Percentiles rank a stretch among this genome's conserved stretches.
Conservation (phyloP, 176 grass and related monocot species). For the Phragmites australis region DNA sequence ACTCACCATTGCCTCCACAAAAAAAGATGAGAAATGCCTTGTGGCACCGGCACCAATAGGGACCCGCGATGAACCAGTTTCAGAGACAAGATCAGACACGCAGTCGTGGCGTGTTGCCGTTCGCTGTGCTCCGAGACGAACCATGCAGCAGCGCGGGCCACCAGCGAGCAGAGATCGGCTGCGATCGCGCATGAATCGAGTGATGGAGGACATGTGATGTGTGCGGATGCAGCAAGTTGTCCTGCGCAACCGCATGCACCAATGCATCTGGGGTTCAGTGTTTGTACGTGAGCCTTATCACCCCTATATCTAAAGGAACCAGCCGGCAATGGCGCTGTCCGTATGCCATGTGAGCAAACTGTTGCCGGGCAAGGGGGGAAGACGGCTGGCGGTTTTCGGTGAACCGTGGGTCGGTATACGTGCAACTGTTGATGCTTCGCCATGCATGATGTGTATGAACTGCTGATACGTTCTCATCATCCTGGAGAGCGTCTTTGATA, state of each 20-base stretch:
- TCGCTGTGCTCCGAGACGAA: neutral
- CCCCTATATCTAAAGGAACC: slow-evolving; percentile 2
- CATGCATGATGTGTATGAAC: slow-evolving; percentile 25
- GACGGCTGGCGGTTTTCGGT: slow-evolving; percentile 20
- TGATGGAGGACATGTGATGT: slow-evolving; percentile 32
- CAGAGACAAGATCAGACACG: slow-evolving; percentile 22
- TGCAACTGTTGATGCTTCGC: neutral
- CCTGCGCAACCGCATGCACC: slow-evolving; percentile 4
- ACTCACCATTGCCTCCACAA: neutral
- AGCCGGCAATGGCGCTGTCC: slow-evolving; percentile 15
- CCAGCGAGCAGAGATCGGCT: neutral
- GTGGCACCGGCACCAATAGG: neutral
- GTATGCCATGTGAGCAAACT: slow-evolving; percentile 42
- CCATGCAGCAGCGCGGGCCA: neutral
- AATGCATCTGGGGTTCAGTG: slow-evolving; percentile 35
- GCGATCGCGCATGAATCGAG: neutral
- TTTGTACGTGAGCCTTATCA: slow-evolving; percentile 20
- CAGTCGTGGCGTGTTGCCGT: slow-evolving; percentile 1
- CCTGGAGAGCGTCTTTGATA: neutral
- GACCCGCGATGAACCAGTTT: neutral
- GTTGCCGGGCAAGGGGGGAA: slow-evolving; percentile 1
- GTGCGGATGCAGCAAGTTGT: slow-evolving; percentile 11
- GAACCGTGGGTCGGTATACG: slow-evolving; percentile 18
- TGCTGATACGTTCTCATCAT: neutral
- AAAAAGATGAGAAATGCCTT: neutral